Conservation (phyloP, 1,139 yeast species). For the Yamadazyma dendronema region DNA sequence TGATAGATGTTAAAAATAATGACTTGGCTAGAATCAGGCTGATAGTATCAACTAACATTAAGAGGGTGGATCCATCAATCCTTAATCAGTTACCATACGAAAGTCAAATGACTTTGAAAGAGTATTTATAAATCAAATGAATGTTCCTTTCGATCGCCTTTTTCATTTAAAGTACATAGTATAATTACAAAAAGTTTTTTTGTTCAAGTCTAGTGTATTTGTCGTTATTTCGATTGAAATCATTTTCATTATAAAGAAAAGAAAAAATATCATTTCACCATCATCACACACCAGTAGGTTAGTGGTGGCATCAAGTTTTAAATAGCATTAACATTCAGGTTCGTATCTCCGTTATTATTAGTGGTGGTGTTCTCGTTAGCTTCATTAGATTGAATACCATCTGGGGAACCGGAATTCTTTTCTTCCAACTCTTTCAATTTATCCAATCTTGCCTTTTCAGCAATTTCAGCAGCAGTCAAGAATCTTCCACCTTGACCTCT, state of each 20-base stretch:
- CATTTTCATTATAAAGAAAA: no score
- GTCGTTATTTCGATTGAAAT: background rate
- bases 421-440: slow-evolving; percentile 43
- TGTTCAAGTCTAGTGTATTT: background rate
- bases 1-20: slow-evolving; percentile 41
- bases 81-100: slow-evolving; percentile 29
- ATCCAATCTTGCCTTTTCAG: slow-evolving; percentile 68
- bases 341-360: background rate
- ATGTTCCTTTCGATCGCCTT: background rate
- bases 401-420: no score
- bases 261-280: background rate
- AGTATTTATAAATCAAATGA: slow-evolving; percentile 6
- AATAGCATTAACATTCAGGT: background rate
- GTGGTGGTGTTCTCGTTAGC: slow-evolving; percentile 1
- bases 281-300: no score
- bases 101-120: slow-evolving; percentile 19
- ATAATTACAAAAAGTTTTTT: slow-evolving; percentile 4
- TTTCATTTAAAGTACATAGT: slow-evolving; percentile 11
- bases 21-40: slow-evolving; percentile 32
- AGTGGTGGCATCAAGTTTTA: no score
- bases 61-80: slow-evolving; percentile 30
- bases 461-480: slow-evolving; percentile 94
- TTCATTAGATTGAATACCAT: background rate
- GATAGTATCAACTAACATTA: slow-evolving; percentile 30
- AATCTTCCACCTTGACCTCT: slow-evolving; percentile 99